Evolutionary conservation across 2,329 filamentous ascomycete species (phyloP).

Genomic region (Thelonectria discophora): DNA sequence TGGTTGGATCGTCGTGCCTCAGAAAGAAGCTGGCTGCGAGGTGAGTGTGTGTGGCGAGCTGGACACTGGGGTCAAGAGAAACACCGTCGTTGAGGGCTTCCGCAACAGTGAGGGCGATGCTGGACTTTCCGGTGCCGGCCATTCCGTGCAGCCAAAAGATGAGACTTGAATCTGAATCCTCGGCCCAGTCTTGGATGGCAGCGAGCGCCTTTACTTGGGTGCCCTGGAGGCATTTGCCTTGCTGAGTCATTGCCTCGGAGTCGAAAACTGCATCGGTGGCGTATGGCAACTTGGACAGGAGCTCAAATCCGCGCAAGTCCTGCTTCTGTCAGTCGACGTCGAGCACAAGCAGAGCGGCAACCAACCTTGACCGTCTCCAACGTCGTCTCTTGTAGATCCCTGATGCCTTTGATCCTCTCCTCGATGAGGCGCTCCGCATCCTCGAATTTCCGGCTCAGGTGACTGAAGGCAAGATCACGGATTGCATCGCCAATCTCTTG

Average conservation of each 20-base stretch:
- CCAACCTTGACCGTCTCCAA: background rate
- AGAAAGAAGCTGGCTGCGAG: slow-evolving; percentile 26
- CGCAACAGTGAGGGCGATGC: slow-evolving; percentile 20
- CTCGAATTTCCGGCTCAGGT: background rate
- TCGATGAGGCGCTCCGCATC: background rate
- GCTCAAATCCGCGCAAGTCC: background rate
- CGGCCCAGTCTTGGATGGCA: slow-evolving; percentile 22
- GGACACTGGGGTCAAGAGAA: background rate
- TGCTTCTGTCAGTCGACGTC: background rate
- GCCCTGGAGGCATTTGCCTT: slow-evolving; percentile 10
- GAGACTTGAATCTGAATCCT: background rate
- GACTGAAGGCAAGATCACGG: background rate
- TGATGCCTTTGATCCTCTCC: background rate
- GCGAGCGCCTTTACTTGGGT: slow-evolving; percentile 8
- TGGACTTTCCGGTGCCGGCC: too few species aligned
- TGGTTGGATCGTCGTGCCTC: slow-evolving; percentile 13
- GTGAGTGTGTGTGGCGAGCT: background rate
- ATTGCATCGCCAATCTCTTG: background rate
- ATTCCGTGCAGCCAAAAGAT: slow-evolving; percentile 23
- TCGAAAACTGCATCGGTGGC: slow-evolving; percentile 18
- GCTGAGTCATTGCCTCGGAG: background rate
- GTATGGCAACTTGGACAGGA: background rate
- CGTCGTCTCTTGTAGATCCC: background rate
- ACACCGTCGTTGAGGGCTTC: background rate
- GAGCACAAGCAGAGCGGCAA: background rate